phyloP scores from a whole-genome alignment of 139 green algal species.

The Coccomyxa sp. region DNA sequence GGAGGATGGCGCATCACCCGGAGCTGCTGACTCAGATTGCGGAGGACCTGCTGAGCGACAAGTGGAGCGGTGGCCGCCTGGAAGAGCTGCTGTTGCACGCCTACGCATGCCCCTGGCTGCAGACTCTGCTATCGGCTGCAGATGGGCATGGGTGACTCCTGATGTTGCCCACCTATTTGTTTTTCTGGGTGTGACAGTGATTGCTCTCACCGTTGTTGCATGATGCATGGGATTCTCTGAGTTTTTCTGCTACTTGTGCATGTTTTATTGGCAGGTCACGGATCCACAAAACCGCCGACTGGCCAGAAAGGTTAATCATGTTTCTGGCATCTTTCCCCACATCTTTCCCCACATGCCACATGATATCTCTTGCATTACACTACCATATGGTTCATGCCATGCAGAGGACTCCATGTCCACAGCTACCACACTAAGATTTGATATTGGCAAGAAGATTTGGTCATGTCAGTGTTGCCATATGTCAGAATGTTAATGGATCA shows the following conservation, averaged over 20 bases:
- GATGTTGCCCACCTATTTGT: neutral
- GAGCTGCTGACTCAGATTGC: slow-evolving; percentile 28
- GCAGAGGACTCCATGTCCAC: too few relatives aligned
- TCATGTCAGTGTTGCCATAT: neutral
- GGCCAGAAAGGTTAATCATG: too few relatives aligned
- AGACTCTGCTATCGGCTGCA: slow-evolving; percentile 49
- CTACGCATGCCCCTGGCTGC: slow-evolving; percentile 60
- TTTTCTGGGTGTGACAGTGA: too few relatives aligned
- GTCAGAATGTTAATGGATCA: neutral
- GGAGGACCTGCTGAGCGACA: slow-evolving; percentile 26
- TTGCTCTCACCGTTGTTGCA: too few relatives aligned
- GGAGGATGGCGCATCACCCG: slow-evolving; percentile 10
- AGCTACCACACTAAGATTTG: neutral
- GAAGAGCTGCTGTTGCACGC: slow-evolving; percentile 38
- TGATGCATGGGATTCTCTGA: too few relatives aligned
- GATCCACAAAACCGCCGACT: too few relatives aligned
- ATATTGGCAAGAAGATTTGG: neutral
- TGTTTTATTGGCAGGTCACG: too few relatives aligned
- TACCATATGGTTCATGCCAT: too few relatives aligned
- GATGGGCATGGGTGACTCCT: slow-evolving; percentile 24
- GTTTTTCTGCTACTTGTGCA: too few relatives aligned
- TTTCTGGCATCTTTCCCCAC: too few relatives aligned
- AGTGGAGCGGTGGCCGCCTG: slow-evolving; percentile 30
- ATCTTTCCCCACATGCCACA: too few relatives aligned
- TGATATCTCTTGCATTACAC: too few relatives aligned